Evolutionary conservation across 441 rosid species (phyloP), one percentile per base, ranked within the genome.

Genomic region (Croton laevigatus): DNA sequence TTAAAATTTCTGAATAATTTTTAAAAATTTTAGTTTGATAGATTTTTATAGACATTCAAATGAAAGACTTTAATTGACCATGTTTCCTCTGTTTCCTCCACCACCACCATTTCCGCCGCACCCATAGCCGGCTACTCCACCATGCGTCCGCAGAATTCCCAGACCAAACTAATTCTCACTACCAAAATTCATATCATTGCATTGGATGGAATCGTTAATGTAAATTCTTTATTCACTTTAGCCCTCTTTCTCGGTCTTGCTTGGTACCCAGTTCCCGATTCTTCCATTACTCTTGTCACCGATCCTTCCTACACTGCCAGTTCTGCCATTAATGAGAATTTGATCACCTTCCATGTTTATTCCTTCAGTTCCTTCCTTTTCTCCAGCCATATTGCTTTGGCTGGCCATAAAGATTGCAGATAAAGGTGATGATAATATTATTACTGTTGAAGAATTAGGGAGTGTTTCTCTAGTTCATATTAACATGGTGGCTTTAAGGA

Each of bases 351-450:
- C 86, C 98, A 89, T 75, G 96, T 91, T 19, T 94, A 88, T 80
- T 85, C 98, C 63, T 94, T 94, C 85, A 86, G 89, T 73, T 86
- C 78, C 72, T 89, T 91, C 78, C 91, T 94, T 72, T 89, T 87
- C 82, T 94, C 98, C 12, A 94, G 97, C 79, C 91, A 89, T 68
- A 59, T 93, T 7, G 98, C 96, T 20, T 73, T 83, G 64, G 86
- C 96, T 52, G 75, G 83, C 87, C 62, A 84, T 91, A 66, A 86
- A 69, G 73, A 78, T 85, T 62, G 64, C 70, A 42, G 69, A 77
- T 40, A 71, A 76, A 48, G 71, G 52, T 42, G 72, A 45, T 19
- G 46, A 63, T 22, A 45, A 42, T 42, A 34, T 59, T 58, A 34
- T 70, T 20, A 72, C 59, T n/a, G 61, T 60, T 62, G 66, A 75